Percentiles rank a stretch among this genome's conserved stretches.
Evolutionary conservation across 108 stramenopile genomes (phyloP).

Genomic region (Cyclotella sp.): DNA sequence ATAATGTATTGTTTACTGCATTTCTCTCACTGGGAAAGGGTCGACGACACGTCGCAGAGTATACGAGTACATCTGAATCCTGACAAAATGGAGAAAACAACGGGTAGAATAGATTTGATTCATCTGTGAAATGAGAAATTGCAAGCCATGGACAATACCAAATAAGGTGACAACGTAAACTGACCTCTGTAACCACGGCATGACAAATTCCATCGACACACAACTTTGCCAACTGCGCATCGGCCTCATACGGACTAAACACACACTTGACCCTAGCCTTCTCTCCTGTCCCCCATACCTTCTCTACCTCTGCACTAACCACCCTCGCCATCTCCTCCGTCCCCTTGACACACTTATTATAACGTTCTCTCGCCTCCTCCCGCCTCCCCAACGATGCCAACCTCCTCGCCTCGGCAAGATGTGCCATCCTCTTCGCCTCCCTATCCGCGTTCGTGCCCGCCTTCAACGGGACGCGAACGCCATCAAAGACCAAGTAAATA

Average conservation of each 20-base stretch:
- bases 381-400: slow-evolving; percentile 42
- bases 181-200: slow-evolving; percentile 89
- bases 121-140: background rate
- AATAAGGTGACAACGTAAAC: background rate
- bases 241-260: slow-evolving; percentile 97
- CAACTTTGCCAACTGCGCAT: slow-evolving; percentile 93
- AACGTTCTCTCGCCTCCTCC: slow-evolving; percentile 72
- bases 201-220: slow-evolving; percentile 77
- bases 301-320: slow-evolving; percentile 49
- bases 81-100: background rate
- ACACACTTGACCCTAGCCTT: slow-evolving; percentile 64
- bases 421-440: slow-evolving; percentile 57
- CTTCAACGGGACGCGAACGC: slow-evolving; percentile 84
- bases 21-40: slow-evolving; percentile 56
- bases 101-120: background rate
- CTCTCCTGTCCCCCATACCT: slow-evolving; percentile 30
- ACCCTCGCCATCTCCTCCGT: slow-evolving; percentile 62
- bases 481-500: slow-evolving; percentile 86
- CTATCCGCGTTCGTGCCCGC: slow-evolving; percentile 72
- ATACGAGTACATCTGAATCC: slow-evolving; percentile 87
- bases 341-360: slow-evolving; percentile 75
- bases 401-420: slow-evolving; percentile 70
- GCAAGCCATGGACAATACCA: background rate
- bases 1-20: background rate
- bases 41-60: slow-evolving; percentile 62